Conservation (phyloP, 2,329 filamentous ascomycete genomes). For the Penicillium digitatum region DNA sequence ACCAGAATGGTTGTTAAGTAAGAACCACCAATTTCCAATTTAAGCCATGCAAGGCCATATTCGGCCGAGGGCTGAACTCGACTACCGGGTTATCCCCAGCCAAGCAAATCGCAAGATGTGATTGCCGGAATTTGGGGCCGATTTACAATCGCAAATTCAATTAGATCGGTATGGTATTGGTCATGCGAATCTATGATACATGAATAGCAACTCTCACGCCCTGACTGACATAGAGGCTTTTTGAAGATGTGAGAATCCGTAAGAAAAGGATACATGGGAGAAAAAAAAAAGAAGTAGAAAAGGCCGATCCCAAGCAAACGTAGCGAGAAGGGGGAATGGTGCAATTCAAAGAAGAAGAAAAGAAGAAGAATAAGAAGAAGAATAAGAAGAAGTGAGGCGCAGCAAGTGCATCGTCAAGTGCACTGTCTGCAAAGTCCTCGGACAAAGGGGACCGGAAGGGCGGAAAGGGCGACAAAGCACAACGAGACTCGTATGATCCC, state of each 20-base stretch:
- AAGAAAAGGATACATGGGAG: constrained; percentile 23
- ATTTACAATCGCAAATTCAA: not conserved
- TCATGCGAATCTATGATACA: constrained; percentile 37
- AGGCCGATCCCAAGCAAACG: constrained; percentile 17
- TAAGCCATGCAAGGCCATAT: not conserved
- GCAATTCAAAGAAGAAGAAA: constrained; percentile 8
- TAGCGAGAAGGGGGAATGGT: constrained; percentile 18
- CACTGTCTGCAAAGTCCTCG: constrained; percentile 5
- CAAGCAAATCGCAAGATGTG: not conserved
- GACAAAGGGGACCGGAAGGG: not conserved
- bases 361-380: constrained; percentile 6
- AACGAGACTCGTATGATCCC: constrained; percentile 5
- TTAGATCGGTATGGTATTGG: constrained; percentile 26
- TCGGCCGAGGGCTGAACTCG: not conserved
- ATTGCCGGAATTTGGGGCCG: not conserved
- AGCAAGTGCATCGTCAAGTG: constrained; percentile 19
- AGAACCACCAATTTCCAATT: not conserved
- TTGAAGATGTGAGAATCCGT: constrained; percentile 19
- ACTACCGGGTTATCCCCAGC: not conserved
- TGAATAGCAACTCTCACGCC: constrained; percentile 26
- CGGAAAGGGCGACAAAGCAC: constrained; percentile 5
- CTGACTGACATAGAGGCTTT: constrained; percentile 15
- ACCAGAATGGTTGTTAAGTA: too few relatives aligned
- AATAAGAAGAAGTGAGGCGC: constrained; percentile 9
- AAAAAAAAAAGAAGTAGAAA: constrained; percentile 20